Evolutionary conservation across 2,329 filamentous ascomycete species (phyloP), one percentile per base, ranked within the genome.

Genomic region (Westerdykella aurantiaca): DNA sequence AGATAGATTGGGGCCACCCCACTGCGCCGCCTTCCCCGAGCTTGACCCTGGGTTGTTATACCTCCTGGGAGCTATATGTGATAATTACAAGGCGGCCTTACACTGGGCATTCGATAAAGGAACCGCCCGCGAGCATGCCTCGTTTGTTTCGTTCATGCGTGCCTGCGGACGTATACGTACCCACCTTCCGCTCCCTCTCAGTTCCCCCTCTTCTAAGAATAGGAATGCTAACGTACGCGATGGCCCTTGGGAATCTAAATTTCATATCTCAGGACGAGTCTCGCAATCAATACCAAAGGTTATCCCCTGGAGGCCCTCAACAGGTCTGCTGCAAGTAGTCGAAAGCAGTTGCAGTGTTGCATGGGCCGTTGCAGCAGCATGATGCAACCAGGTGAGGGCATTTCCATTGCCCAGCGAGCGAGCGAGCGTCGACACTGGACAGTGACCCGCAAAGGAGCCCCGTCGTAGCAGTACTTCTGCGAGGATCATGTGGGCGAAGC

Each of bases 61-160:
- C 13, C 44, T 45, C 44, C 41, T 34, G 31, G 25, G 42, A 43
- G 42, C 50, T 57, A 58, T 58, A 59, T 55, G 48, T 53, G 55
- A 52, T 46, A 55, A 57, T 55, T 49, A 52, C 45, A 21, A 41
- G 12, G 37, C 22, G 31, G 34, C 40, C 38, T 43, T 42, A 49
- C 49, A 29, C 25, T 29, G 39, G 21, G 31, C 25, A 37, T 23
- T 40, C 34, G 38, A 57, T 53, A 56, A 35, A 21, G 34, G 34
- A 35, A 29, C 6, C 37, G 25, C 17, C 18, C 37, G 37, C 25
- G 37, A 16, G 37, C 22, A 6, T 29, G n/a, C 31, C 42, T 40
- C 16, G 22, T 40, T 17, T 40, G 16, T 40, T 16, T 39, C 14
- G 5, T 13, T 23, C 14, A 16, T n/a, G 14, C 33, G 17, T 41